Evolutionary conservation across 176 grass and related monocot species (phyloP), one percentile per base, ranked within the genome.

Genomic region (Raddia distichophylla): DNA sequence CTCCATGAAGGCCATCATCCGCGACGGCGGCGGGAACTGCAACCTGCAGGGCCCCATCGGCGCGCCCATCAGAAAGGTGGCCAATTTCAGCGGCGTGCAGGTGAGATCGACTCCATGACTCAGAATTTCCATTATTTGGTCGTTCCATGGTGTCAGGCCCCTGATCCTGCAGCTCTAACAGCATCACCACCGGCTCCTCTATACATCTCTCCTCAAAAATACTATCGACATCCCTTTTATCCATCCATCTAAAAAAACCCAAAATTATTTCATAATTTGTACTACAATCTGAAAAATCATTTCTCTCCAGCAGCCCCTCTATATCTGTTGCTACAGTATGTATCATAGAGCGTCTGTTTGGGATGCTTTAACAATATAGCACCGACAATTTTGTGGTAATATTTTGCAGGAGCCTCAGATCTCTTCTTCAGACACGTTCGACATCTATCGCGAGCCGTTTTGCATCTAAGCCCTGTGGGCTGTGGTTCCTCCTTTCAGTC

Each of bases 401-500:
- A 60, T 71, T 58, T 82, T 82, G 78, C 92, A 98, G 96, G 89
- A 95, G 86, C 96, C 90, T 80, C 89, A 89, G 71, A 32, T 98
- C 56, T 95, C 95, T 64, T 87, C 82, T 59, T 89, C 90, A 2
- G 84, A 93, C 22, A 89, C 11, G 81, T 93, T 98, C 53, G 81
- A 98, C 58, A 80, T 95, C 78, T 74, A 93, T 18, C 40, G 60
- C 58, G 89, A 56, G 82, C 69, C 93, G 1, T 93, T 98, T 67
- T 59, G 53, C 51, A 52, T 98, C 86, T 98, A 93, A 63, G 35
- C 10, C 13, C 34, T 40, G 37, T 5, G 37, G 37, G 4, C 37
- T 40, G 12, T 27, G 45, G 15, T 2, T 44, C 69, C 1, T 57
- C 52, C n/a, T 48, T n/a, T 17, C 53, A 53, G 50, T 17, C 19